Evolutionary conservation across 306 rosid species (phyloP).

Genomic region (Trichosanthes cucumerina): DNA sequence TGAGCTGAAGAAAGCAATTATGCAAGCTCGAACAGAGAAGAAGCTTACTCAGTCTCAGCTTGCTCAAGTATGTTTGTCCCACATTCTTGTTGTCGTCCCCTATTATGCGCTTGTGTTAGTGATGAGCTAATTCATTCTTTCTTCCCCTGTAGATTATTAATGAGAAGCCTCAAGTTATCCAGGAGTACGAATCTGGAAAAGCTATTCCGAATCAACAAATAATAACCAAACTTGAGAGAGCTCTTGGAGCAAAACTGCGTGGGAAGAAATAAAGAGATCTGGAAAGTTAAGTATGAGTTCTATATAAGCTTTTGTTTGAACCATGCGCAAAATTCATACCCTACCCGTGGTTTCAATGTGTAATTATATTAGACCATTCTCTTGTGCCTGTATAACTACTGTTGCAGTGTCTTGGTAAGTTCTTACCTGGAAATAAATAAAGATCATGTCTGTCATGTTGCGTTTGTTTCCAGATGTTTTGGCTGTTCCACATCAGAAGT

Average conservation of each 20-base stretch:
- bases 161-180: slow-evolving; percentile 56
- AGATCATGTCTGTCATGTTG: not conserved
- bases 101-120: not conserved
- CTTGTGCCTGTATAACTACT: not conserved
- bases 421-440: slow-evolving; percentile 14
- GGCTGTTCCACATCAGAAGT: not conserved
- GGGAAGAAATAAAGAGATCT: slow-evolving; percentile 36
- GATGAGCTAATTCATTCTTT: not conserved
- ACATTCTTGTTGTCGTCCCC: not conserved
- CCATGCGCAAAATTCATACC: not conserved
- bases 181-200: slow-evolving; percentile 54
- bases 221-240: slow-evolving; percentile 48
- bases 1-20: slow-evolving; percentile 51
- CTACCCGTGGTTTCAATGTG: not conserved
- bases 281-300: slow-evolving; percentile 5
- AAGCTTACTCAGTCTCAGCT: slow-evolving; percentile 55
- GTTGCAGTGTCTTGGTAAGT: not conserved
- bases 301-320: not conserved
- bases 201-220: slow-evolving; percentile 64
- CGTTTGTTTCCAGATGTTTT: not conserved
- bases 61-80: slow-evolving; percentile 31
- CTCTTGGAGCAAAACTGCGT: slow-evolving; percentile 49
- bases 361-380: not conserved
- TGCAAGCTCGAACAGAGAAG: slow-evolving; percentile 50
- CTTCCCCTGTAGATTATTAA: slow-evolving; percentile 32